These are phyloP conservation scores for Cichorium intybus DNA, from an alignment of 140 eudicot species.

Conservation along the genomic window DNA sequence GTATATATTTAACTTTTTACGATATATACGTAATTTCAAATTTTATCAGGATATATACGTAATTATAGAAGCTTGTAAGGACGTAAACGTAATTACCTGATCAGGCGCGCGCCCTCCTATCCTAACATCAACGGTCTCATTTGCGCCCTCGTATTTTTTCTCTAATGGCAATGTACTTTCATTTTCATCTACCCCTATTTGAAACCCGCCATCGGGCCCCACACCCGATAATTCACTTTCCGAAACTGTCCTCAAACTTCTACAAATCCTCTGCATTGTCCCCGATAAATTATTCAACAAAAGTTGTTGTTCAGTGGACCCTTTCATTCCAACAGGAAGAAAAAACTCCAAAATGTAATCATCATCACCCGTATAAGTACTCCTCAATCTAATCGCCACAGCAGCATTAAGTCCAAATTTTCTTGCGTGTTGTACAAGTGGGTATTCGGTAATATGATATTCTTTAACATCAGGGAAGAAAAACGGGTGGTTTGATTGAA, in stretches of 20 bases:
- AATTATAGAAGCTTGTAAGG: too few species aligned
- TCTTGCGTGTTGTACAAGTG: constrained; percentile 85
- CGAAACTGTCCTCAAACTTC: constrained; percentile 80
- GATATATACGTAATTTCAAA: too few species aligned
- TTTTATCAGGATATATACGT: too few species aligned
- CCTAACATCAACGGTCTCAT: constrained; percentile 18
- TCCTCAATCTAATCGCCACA: constrained; percentile 76
- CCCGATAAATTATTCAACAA: constrained; percentile 70
- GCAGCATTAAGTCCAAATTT: constrained; percentile 67
- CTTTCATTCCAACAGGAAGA: constrained; percentile 70
- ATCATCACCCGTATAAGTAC: constrained; percentile 66
- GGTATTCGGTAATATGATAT: constrained; percentile 67
- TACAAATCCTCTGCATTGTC: constrained; percentile 92
- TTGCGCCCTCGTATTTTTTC: constrained; percentile 12
- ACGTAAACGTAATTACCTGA: too few species aligned
- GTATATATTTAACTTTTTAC: too few species aligned
- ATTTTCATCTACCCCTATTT: constrained; percentile 20
- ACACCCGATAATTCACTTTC: constrained; percentile 58
- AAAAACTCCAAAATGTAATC: constrained; percentile 83
- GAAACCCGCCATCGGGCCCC: constrained; percentile 20
- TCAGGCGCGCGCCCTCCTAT: constrained; percentile 25
- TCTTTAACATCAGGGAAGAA: constrained; percentile 78
- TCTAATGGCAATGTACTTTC: constrained; percentile 20
- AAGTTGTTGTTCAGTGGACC: constrained; percentile 68
- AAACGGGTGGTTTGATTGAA: constrained; percentile 74